Evolutionary conservation across 208 protist species (phyloP).

Genomic region (Herpetomonas muscarum): DNA sequence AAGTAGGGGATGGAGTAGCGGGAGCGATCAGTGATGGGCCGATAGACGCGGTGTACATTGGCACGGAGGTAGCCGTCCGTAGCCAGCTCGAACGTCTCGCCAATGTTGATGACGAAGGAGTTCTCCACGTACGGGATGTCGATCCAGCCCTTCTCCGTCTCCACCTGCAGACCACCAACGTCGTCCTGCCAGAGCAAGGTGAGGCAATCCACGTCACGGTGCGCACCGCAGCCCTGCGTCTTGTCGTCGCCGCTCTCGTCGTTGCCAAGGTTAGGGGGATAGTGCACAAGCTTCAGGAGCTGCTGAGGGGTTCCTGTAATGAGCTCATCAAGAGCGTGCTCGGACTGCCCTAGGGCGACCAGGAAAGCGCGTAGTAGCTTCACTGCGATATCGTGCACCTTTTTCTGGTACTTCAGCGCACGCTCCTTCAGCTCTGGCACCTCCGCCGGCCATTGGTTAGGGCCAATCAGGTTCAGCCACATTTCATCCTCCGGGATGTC

Average conservation of each 20-base stretch:
- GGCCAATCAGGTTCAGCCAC: conserved; percentile 10
- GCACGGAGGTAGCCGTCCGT: conserved; percentile 11
- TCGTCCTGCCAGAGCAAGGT: conserved; percentile 14
- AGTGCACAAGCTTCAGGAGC: conserved; percentile 13
- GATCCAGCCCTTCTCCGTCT: conserved; percentile 15
- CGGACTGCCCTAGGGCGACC: conserved; percentile 4
- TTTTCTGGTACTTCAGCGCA: conserved; percentile 1
- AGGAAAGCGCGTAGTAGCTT: conserved; percentile 10
- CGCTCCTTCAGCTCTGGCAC: conserved; percentile 5
- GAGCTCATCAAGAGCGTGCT: neutral
- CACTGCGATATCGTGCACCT: neutral
- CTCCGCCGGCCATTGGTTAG: conserved; percentile 10
- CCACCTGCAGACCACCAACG: conserved; percentile 12
- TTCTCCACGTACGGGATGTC: conserved; percentile 7
- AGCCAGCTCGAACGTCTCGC: conserved; percentile 8
- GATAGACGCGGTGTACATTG: conserved; percentile 11
- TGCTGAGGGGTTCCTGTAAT: neutral
- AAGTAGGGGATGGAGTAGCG: conserved; percentile 15
- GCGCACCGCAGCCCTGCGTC: conserved; percentile 9
- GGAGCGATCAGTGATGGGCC: conserved; percentile 1
- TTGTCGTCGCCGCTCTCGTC: conserved; percentile 4
- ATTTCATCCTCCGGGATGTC: neutral
- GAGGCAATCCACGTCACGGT: conserved; percentile 7
- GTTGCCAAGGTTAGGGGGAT: conserved; percentile 5
- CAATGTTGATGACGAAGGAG: conserved; percentile 12